phyloP scores from a whole-genome alignment of 1,139 yeast genomes.

The Candida glucosophila region DNA sequence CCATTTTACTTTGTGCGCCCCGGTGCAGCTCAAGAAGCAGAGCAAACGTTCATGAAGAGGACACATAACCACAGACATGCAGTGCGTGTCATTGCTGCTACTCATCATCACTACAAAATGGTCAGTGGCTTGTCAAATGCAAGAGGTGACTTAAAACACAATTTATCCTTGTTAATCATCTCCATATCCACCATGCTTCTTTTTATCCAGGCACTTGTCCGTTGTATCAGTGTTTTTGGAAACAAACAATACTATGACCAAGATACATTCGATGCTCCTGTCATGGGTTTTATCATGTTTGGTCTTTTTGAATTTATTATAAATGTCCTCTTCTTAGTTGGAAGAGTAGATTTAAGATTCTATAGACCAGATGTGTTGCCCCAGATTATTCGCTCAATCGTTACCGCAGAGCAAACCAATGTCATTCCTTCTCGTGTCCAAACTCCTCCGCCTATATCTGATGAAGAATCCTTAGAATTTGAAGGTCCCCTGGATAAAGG shows the following conservation, averaged over 20 bases:
- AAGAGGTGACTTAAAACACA: conserved; percentile 32
- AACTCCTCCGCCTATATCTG: conserved; percentile 4
- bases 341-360: conserved; percentile 39
- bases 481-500: too few relatives aligned
- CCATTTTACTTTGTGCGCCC: conserved; percentile 35
- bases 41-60: conserved; percentile 34
- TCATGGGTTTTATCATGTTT: conserved; percentile 31
- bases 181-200: conserved; percentile 25
- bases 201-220: conserved; percentile 21
- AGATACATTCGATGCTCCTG: conserved; percentile 15
- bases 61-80: conserved; percentile 38
- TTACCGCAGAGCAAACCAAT: conserved; percentile 33
- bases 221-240: conserved; percentile 27
- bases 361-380: conserved; percentile 40
- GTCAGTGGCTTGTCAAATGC: conserved; percentile 34
- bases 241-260: conserved; percentile 11
- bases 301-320: conserved; percentile 30
- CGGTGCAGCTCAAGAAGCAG: conserved; percentile 32
- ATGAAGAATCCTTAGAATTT: too few relatives aligned
- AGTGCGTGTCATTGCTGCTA: conserved; percentile 36
- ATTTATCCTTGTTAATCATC: conserved; percentile 24
- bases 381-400: conserved; percentile 24
- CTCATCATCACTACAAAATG: conserved; percentile 32
- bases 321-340: conserved; percentile 28
- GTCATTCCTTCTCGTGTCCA: conserved; percentile 13